Base-by-base conservation (phyloP, 2,329 filamentous ascomycete genomes). In the Neofusicoccum parvum region DNA sequence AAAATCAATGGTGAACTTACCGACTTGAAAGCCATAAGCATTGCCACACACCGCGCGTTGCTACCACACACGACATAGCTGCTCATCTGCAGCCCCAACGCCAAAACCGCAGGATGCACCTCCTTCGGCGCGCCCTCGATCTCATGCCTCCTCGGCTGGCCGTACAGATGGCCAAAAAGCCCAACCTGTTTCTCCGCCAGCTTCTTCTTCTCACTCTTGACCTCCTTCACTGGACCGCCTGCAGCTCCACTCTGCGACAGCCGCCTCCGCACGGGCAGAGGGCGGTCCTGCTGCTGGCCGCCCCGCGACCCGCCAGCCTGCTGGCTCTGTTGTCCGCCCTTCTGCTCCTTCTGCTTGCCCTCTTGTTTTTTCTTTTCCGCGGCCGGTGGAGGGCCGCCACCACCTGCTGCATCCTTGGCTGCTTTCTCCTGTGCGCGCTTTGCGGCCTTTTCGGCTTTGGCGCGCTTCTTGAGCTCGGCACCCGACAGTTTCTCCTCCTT, bases 361-460 rank as follows among this genome's bases (percentile, higher is more conserved):
- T 72, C 79, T 69, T 64, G 76, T 70, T 62, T 78, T 70, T 69
- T 78, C 74, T 11, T 80, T 80, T 20, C 77, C 76, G 65, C 36
- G 12, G 56, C 12, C 5, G 56, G 41, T 75, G 75, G 68, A 85
- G 56, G 62, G 15, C 39, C 62, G 23, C 68, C 69, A 15, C 72
- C 56, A 6, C 60, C 51, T 17, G 36, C 36, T 15, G 46, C 62
- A 71, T 36, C 83, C 81, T 36, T 82, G 11, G 41, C 23, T 14
- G 81, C 75, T 90, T 92, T 72, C 85, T 87, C 73, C 88, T 75
- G 88, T 56, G 91, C 92, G 80, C 94, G 86, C 67, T 92, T 86
- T 53, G 93, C 93, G 62, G 91, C 90, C 81, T 97, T 98, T 76
- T 97, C 94, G 37, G 92, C 94, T 77, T 97, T 94, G 68, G 90